A percentile compares a stretch with the other conserved stretches of the same genome.
Evolutionary conservation across 2,329 filamentous ascomycete genomes (phyloP).

Genomic region (Parasarocladium wereldwijsianum): DNA sequence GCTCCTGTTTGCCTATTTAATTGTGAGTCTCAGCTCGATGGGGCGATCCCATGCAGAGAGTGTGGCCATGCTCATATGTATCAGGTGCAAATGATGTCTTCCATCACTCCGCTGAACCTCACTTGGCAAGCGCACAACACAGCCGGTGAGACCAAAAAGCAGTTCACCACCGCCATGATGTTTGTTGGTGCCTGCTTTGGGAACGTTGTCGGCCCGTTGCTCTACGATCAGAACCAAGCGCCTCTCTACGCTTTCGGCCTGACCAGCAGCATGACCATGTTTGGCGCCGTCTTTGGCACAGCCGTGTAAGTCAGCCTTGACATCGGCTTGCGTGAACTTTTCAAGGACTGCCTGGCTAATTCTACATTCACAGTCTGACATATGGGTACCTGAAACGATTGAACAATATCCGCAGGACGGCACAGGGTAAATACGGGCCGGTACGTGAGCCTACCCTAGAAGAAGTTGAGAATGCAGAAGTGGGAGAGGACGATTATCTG

Average conservation of each 20-base stretch:
- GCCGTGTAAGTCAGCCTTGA: constrained; percentile 1
- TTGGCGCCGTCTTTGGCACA: constrained; percentile 1
- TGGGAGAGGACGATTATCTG: too few species aligned
- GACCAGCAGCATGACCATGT: constrained; percentile 2
- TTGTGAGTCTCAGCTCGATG: background rate
- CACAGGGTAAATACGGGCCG: too few species aligned
- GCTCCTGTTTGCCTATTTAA: constrained; percentile 26
- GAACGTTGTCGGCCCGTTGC: constrained; percentile 24
- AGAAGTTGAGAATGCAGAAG: too few species aligned
- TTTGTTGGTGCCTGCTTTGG: constrained; percentile 52
- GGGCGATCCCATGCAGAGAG: too few species aligned
- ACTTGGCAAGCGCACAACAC: constrained; percentile 46
- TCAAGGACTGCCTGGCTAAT: too few species aligned
- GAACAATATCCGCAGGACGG: too few species aligned
- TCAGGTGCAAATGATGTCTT: constrained; percentile 8
- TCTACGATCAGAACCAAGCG: constrained; percentile 3
- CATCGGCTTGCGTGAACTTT: too few species aligned
- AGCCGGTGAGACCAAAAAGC: constrained; percentile 55
- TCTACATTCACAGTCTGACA: too few species aligned
- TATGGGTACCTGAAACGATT: too few species aligned
- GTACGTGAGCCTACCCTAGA: too few species aligned
- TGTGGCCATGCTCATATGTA: too few species aligned
- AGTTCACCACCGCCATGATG: constrained; percentile 47
- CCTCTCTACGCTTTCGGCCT: constrained; percentile 2
- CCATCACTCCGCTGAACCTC: constrained; percentile 1